Percentiles rank a stretch among this genome's conserved stretches.
Evolutionary conservation across 148 eudicot genomes (phyloP).

Genomic region (Amaranthus cruentus): DNA sequence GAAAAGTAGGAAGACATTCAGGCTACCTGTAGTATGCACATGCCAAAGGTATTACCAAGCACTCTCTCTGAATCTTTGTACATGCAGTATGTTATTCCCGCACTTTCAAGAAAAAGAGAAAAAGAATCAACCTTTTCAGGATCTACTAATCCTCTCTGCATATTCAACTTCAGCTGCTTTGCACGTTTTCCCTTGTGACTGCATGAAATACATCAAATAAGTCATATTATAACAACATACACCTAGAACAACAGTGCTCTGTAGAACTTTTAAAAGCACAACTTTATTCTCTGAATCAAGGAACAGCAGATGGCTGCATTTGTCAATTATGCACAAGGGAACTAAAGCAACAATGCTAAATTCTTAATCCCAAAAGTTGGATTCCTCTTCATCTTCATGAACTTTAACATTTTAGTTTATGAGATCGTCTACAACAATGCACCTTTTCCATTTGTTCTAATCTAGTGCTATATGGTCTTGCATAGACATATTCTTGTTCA

Average conservation of each 20-base stretch:
- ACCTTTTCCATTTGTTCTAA: too few relatives aligned
- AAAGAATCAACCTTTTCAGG: slow-evolving; percentile 81
- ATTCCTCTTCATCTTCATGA: too few relatives aligned
- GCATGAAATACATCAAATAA: slow-evolving; percentile 11
- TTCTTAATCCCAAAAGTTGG: too few relatives aligned
- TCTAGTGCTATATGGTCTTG: too few relatives aligned
- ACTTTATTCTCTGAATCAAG: background rate
- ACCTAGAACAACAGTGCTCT: background rate
- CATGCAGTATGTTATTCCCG: slow-evolving; percentile 69
- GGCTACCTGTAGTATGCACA: slow-evolving; percentile 89
- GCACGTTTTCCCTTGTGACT: slow-evolving; percentile 83
- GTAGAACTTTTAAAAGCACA: background rate
- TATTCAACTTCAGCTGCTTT: slow-evolving; percentile 59
- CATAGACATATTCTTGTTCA: too few relatives aligned
- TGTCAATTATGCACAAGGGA: background rate
- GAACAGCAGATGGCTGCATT: too few relatives aligned
- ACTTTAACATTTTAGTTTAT: too few relatives aligned
- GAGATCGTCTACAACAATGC: too few relatives aligned
- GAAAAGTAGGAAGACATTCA: background rate
- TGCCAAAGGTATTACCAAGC: slow-evolving; percentile 92
- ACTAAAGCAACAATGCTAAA: background rate
- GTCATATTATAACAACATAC: background rate
- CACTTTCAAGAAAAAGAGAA: slow-evolving; percentile 72
- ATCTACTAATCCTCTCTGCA: slow-evolving; percentile 68
- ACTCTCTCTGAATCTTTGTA: slow-evolving; percentile 89